These are phyloP conservation scores for Globisporangium lucens DNA, from an alignment of 352 stramenopile genomes.

Conservation along the genomic window DNA sequence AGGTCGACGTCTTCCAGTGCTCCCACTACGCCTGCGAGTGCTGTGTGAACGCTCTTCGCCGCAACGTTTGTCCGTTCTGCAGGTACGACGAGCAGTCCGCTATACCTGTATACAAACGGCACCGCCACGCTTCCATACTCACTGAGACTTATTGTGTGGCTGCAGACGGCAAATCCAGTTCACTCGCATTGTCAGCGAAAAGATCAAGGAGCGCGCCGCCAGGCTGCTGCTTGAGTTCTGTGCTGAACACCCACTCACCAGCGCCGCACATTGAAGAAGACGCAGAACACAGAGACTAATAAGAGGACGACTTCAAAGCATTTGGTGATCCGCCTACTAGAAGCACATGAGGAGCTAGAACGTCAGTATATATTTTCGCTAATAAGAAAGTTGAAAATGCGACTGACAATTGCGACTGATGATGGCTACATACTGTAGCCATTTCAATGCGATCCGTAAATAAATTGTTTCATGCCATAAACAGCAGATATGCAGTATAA, in stretches of 20 bases:
- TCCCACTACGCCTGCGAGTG: constrained; percentile 27
- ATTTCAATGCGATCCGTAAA: not conserved
- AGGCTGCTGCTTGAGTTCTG: not conserved
- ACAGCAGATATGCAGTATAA: too few relatives aligned
- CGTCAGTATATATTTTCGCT: too few relatives aligned
- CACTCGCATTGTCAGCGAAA: not conserved
- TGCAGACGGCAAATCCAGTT: not conserved
- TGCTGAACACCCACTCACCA: not conserved
- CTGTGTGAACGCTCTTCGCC: constrained; percentile 22
- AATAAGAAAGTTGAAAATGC: too few relatives aligned
- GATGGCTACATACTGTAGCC: not conserved
- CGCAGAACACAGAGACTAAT: not conserved
- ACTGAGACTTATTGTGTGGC: not conserved
- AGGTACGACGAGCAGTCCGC: not conserved
- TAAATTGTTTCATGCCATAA: too few relatives aligned
- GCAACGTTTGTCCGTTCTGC: constrained; percentile 28
- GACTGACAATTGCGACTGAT: too few relatives aligned
- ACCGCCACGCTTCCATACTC: too few relatives aligned
- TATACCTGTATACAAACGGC: too few relatives aligned
- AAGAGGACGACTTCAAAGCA: too few relatives aligned
- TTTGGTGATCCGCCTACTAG: too few relatives aligned
- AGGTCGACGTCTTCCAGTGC: constrained; percentile 29
- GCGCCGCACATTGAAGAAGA: not conserved
- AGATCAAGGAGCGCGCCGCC: constrained; percentile 3
- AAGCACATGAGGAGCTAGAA: not conserved